Conservation (phyloP, 768 basidiomycete species). For the Mrakia gelida region DNA sequence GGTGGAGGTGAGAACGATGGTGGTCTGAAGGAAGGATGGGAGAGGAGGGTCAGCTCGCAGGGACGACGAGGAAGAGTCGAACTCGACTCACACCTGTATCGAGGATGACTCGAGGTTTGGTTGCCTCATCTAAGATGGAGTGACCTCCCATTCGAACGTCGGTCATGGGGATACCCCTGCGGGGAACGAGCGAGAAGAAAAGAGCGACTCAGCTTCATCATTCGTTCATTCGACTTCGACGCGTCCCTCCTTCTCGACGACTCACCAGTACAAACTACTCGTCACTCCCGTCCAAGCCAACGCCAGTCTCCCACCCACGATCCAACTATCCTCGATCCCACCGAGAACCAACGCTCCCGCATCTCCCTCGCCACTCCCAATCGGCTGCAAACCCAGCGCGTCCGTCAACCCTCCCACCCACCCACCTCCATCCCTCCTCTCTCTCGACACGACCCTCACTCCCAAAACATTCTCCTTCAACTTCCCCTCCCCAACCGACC, state of each 20-base stretch:
- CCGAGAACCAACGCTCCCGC: slow-evolving; percentile 1
- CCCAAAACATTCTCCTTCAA: background rate
- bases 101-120: slow-evolving; percentile 8
- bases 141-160: background rate
- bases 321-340: background rate
- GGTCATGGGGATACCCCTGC: slow-evolving; percentile 1
- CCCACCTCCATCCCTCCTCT: background rate
- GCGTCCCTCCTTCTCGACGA: background rate
- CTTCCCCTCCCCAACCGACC: background rate
- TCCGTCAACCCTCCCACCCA: background rate
- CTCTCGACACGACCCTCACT: background rate
- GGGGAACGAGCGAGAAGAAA: background rate
- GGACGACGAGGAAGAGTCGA: background rate
- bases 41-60: too few relatives aligned
- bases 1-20: slow-evolving; percentile 28
- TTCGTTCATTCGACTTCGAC: background rate
- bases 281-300: background rate
- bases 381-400: background rate
- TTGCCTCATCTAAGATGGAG: background rate
- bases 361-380: background rate
- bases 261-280: slow-evolving; percentile 16
- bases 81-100: slow-evolving; percentile 4
- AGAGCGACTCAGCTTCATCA: background rate
- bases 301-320: background rate
- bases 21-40: background rate